Evolutionary conservation across 805 yeast genomes (phyloP), one percentile per base, ranked within the genome.

Genomic region (Candida ortonii): DNA sequence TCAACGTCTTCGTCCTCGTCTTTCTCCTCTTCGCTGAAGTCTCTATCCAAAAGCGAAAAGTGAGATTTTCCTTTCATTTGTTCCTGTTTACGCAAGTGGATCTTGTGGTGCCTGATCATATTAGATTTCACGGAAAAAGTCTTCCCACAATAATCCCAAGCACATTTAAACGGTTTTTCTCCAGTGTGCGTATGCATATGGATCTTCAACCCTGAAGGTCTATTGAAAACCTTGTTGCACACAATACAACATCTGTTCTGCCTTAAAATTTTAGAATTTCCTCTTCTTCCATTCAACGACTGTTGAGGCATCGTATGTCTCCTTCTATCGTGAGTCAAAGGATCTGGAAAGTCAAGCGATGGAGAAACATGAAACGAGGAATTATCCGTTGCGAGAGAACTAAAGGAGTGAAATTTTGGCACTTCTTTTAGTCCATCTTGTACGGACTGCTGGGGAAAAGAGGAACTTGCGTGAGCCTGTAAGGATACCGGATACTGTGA

Each of bases 181-280:
- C 88, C 88, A 0, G 87, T 80, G 55, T 87, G 96, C 6, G 84
- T 81, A 45, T 85, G 74, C 45, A 72, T 67, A 58, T 87, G 96
- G 4, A 89, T 86, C 43, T 79, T 81, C 36, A 86, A 64, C 1
- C 93, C 85, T 8, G 88, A 80, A 7, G 95, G 89, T 52, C 95
- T 73, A 47, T 84, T 80, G 64, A 87, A 87, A 34, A 75, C 78
- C 55, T 86, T 85, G 29, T 75, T 70, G 57, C 96, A 86, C 12
- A 78, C 70, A 26, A 59, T 65, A 60, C 68, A 70, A 22, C 48
- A 40, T 30, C 56, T 38, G 30, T 45, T 46, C 33, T 41, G 44
- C 26, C 35, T 36, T 9, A 31, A 23, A 11, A 22, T 30, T 25
- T 33, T 40, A 4, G 40, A 36, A 10, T 18, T 18, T 10, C 19